Conservation (phyloP, 202 grass and related monocot species). For the Bolboschoenoplectus hybrid region DNA sequence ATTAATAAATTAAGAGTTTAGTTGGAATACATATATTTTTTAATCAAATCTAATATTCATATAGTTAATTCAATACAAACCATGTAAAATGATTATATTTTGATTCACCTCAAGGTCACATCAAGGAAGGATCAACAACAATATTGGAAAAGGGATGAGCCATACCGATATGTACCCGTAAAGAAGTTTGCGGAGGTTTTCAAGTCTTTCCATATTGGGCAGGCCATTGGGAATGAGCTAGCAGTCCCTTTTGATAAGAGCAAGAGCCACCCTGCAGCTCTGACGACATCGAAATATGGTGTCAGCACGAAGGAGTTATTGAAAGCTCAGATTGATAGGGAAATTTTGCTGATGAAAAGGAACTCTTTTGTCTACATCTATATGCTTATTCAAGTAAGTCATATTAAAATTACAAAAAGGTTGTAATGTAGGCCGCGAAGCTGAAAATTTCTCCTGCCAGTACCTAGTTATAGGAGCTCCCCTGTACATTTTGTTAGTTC, state of each 20-base stretch:
- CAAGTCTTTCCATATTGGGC: conserved; percentile 49
- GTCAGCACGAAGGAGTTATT: conserved; percentile 45
- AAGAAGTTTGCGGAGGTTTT: conserved; percentile 50
- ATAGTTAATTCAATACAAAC: neutral
- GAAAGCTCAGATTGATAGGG: conserved; percentile 49
- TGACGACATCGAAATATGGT: conserved; percentile 49
- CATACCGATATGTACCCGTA: conserved; percentile 53
- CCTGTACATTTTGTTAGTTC: neutral
- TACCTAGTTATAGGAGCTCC: neutral
- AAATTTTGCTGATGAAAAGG: conserved; percentile 55
- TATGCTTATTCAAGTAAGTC: conserved; percentile 35
- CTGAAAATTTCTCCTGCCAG: neutral
- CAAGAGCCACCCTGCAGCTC: conserved; percentile 47
- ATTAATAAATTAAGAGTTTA: neutral
- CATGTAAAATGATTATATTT: conserved; percentile 23
- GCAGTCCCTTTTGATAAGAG: conserved; percentile 41
- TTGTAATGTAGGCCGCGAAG: neutral
- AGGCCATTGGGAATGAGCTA: conserved; percentile 37
- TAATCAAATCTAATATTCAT: neutral
- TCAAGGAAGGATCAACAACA: conserved; percentile 61
- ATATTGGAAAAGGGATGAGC: conserved; percentile 46
- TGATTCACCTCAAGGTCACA: conserved; percentile 47
- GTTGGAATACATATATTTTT: neutral
- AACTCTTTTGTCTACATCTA: conserved; percentile 61
- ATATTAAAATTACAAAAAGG: neutral